phyloP scores from a whole-genome alignment of 805 yeast genomes.

The Wickerhamiella australiensis region DNA sequence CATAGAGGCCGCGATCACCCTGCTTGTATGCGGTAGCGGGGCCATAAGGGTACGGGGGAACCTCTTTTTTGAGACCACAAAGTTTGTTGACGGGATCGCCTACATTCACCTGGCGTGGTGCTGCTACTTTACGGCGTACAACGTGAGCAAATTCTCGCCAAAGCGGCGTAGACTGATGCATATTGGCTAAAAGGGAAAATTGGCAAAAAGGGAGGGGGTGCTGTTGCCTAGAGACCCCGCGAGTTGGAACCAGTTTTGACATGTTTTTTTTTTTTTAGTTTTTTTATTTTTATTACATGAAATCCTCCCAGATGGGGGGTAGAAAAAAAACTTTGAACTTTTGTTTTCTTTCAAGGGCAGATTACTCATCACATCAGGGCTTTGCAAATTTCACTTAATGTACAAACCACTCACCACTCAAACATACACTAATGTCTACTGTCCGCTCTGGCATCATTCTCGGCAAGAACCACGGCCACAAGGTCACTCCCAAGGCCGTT shows the following conservation, averaged over 20 bases:
- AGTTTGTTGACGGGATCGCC: slow-evolving; percentile 36
- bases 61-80: slow-evolving; percentile 33
- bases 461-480: slow-evolving; percentile 99
- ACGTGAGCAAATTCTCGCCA: slow-evolving; percentile 23
- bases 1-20: slow-evolving; percentile 78
- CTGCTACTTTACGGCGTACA: slow-evolving; percentile 22
- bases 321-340: too few relatives aligned
- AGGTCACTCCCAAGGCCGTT: slow-evolving; percentile 73
- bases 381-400: neutral
- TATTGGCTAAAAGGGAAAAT: neutral
- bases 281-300: neutral
- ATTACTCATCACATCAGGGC: neutral
- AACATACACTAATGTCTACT: slow-evolving; percentile 33
- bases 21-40: slow-evolving; percentile 68
- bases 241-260: too few relatives aligned
- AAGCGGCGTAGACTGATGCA: slow-evolving; percentile 6
- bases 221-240: neutral
- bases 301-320: too few relatives aligned
- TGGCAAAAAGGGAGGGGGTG: neutral
- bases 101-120: slow-evolving; percentile 29
- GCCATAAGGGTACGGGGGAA: slow-evolving; percentile 68
- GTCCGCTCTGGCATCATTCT: slow-evolving; percentile 70
- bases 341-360: neutral
- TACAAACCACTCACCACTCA: slow-evolving; percentile 6
- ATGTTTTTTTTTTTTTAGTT: neutral